A percentile compares a stretch with the other conserved stretches of the same genome.
phyloP scores from a whole-genome alignment of 208 protist species.

The Leishmania guyanensis region DNA sequence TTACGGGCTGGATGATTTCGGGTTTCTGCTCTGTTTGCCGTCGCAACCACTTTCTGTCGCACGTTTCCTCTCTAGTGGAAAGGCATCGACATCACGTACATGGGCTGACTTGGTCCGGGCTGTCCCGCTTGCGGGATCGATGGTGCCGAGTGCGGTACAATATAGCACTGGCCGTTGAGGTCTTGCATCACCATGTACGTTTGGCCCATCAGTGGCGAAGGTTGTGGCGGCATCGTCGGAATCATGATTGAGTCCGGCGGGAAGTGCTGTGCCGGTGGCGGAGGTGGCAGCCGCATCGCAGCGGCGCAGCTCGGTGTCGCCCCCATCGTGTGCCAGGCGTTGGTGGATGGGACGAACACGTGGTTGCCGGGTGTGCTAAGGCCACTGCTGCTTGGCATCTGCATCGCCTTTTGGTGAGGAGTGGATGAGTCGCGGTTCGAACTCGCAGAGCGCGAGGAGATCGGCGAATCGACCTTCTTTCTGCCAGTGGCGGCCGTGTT shows the following conservation, averaged over 20 bases:
- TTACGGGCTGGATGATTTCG: too few relatives aligned
- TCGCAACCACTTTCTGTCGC: neutral
- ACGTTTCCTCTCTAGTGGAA: conserved; percentile 8
- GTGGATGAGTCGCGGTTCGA: conserved; percentile 14
- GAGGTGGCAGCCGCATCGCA: neutral
- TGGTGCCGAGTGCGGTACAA: conserved; percentile 26
- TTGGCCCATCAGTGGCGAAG: conserved; percentile 19
- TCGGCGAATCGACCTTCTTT: conserved; percentile 23
- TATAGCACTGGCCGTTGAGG: conserved; percentile 36
- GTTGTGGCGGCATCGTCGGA: conserved; percentile 18
- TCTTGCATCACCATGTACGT: conserved; percentile 44
- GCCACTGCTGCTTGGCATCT: conserved; percentile 9
- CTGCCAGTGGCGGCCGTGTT: conserved; percentile 2
- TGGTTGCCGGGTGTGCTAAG: conserved; percentile 11
- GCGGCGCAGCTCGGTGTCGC: neutral
- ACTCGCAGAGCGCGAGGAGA: conserved; percentile 31
- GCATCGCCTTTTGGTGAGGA: conserved; percentile 18
- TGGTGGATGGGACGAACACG: conserved; percentile 30
- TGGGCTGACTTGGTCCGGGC: conserved; percentile 17
- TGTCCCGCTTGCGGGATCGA: neutral
- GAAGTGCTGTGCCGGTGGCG: conserved; percentile 8
- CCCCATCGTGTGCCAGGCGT: conserved; percentile 19
- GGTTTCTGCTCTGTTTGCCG: too few relatives aligned
- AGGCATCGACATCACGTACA: conserved; percentile 44
- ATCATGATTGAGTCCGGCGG: conserved; percentile 20